phyloP scores from a whole-genome alignment of 352 stramenopile genomes.

The Peronospora farinosa region DNA sequence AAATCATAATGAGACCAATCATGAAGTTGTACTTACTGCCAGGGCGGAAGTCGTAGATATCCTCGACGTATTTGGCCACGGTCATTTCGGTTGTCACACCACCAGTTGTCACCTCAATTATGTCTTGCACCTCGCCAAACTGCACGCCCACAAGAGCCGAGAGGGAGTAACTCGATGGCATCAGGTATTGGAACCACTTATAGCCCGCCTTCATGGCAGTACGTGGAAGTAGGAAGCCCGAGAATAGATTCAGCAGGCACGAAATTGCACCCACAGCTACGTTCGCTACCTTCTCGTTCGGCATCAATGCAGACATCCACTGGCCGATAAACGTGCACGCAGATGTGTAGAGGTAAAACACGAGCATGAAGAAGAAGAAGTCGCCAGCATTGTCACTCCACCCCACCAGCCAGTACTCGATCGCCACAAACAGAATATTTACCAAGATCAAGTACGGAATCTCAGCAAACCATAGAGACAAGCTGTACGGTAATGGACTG shows the following conservation, averaged over 20 bases:
- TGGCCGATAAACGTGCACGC: constrained; percentile 59
- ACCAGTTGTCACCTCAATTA: constrained; percentile 15
- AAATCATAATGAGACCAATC: constrained; percentile 44
- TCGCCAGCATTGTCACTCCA: constrained; percentile 27
- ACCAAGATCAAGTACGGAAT: constrained; percentile 54
- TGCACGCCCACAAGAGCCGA: constrained; percentile 33
- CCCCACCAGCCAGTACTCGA: constrained; percentile 64
- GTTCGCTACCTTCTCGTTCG: constrained; percentile 71
- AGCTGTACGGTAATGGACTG: constrained; percentile 50
- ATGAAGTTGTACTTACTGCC: constrained; percentile 44
- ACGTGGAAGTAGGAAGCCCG: constrained; percentile 44
- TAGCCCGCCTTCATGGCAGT: constrained; percentile 51
- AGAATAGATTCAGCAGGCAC: constrained; percentile 64
- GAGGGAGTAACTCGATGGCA: constrained; percentile 58
- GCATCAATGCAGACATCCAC: constrained; percentile 68
- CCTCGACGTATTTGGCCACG: constrained; percentile 30
- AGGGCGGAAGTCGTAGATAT: constrained; percentile 51
- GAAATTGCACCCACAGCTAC: constrained; percentile 63
- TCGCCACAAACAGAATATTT: constrained; percentile 35
- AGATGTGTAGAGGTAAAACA: constrained; percentile 62
- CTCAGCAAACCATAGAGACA: constrained; percentile 58
- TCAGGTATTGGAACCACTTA: constrained; percentile 65
- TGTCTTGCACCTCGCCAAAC: constrained; percentile 32
- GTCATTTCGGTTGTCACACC: constrained; percentile 17
- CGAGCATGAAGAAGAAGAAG: constrained; percentile 38